Base-by-base conservation (phyloP, 2,329 filamentous ascomycete genomes). In the Raffaelea deltoideospora region DNA sequence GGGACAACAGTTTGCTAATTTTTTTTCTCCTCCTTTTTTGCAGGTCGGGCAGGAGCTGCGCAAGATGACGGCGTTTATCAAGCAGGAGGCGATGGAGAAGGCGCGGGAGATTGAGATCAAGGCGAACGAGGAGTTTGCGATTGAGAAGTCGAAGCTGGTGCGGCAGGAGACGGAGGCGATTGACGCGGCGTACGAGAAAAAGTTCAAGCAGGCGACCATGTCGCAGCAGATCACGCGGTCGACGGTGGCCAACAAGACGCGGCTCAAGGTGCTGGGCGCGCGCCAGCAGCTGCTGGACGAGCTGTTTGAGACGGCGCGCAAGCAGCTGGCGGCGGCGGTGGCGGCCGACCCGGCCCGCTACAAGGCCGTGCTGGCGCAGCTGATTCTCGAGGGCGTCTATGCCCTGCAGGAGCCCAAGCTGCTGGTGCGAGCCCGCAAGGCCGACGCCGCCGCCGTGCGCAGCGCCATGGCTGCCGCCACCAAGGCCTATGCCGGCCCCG, bases 31-130 rank as follows among this genome's bases (percentile, higher is more conserved):
- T 9, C 29, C 17, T 19, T 11, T 2, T 21, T n/a, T 11, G 2
- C 58, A 96, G 86, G 90, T 98, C 72, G 79, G 83, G 64, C 79
- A 84, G 64, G 90, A 98, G 76, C 83, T 98, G 64, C 87, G 84
- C 72, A 98, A 98, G 76, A 98, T 98, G 90, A 96, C 90, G 42
- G 88, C 87, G 57, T 98, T 98, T 75, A 98, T 98, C 76, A 84
- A 86, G 61, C 90, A 96, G 66, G 90, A 98, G 67, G 90, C 90
- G 41, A 74, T 81, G 54, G 90, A 98, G 59, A 98, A 98, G 65
- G 86, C 86, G 52, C 82, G 82, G 57, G 90, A 98, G 64, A 96
- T 98, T 61, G 76, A 90, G 55, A 80, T 96, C 65, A 96, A 96
- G 65, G 90, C 90, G 60, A 87, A 96, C 67, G 86, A 96, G 62